Base-by-base conservation (phyloP, 768 basidiomycete genomes). In the Mycena metata region DNA sequence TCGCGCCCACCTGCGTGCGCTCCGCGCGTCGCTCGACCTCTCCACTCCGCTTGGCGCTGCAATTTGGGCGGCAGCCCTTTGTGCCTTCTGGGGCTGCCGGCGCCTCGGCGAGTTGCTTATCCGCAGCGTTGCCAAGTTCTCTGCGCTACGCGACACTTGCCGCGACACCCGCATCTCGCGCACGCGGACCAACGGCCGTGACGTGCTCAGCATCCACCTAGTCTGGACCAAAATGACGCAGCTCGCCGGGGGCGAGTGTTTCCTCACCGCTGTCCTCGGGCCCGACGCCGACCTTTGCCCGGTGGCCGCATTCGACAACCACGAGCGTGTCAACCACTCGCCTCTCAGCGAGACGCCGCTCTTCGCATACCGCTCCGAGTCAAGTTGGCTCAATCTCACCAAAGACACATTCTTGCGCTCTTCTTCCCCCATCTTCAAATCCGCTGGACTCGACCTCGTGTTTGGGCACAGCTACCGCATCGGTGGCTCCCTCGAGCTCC, bases 391-490 rank as follows among this genome's bases (percentile, higher is more conserved):
- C 11, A 33, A 36, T 11, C 33, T 62, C 13, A 41, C 50, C 3
- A 62, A 62, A 13, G 21, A 41, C 9, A 1, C 8, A 1, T 62
- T 62, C 50, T n/a, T 62, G 9, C 5, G 5, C 1, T 1, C 19
- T 12, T 62, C 36, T 3, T 21, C n/a, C 3, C 9, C n/a, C 15
- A 39, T 54, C 35, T 36, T 36, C 39, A 13, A 33, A 13, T 9
- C 21, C 16, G 23, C 21, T 2, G 9, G 23, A 1, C 52, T 54
- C 10, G 54, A 56, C 5, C 8, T 21, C 2, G 61, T 63, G 7
- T 41, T 52, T 11, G 61, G 61, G 0, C 61, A 63, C 26, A 63
- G 61, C 33, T 63, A 42, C 23, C 61, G 61, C 21, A 63, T 63
- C 41, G 36, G 61, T 5, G 61, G 61, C 15, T 63, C 61, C 17